Conservation (phyloP, 306 rosid species). For the Medicago ruthenica region DNA sequence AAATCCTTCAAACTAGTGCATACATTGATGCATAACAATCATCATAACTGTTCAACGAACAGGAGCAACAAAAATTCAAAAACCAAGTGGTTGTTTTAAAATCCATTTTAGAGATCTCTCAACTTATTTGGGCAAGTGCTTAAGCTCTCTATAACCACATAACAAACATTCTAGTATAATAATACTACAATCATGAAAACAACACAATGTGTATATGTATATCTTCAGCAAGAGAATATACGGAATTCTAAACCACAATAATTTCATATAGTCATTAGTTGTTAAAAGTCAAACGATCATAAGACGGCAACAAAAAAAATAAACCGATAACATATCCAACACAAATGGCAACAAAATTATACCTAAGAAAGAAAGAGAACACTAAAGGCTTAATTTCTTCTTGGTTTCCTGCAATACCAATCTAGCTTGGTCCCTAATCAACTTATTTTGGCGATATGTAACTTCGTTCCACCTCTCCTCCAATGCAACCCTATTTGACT, state of each 20-base stretch:
- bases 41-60: neutral
- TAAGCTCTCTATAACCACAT: neutral
- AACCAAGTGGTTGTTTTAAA: neutral
- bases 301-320: neutral
- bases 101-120: neutral
- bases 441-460: constrained; percentile 54
- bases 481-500: constrained; percentile 55
- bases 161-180: neutral
- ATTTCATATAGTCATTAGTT: neutral
- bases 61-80: neutral
- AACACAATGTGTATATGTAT: neutral
- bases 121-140: neutral
- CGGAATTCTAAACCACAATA: neutral
- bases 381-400: constrained; percentile 41
- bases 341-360: constrained; percentile 11
- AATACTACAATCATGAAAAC: neutral
- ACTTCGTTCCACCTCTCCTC: constrained; percentile 59
- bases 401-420: constrained; percentile 53
- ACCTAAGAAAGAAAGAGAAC: neutral
- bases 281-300: neutral
- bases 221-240: neutral
- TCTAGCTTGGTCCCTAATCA: constrained; percentile 48
- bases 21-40: neutral
- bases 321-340: neutral
- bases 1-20: neutral